phyloP scores from a whole-genome alignment of 306 rosid genomes.

The Neltuma alba region DNA sequence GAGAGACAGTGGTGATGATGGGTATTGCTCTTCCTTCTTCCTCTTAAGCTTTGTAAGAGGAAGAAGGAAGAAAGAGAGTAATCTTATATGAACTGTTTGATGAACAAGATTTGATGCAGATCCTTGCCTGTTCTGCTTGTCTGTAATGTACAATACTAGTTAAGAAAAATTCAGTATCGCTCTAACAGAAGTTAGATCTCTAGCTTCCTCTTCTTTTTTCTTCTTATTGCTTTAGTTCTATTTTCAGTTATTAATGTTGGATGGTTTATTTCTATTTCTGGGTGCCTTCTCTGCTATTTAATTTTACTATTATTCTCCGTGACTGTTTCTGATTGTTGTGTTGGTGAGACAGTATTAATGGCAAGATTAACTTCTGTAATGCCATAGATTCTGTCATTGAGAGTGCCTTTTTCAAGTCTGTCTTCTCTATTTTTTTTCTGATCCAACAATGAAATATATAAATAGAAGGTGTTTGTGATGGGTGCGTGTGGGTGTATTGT shows the following conservation, averaged over 20 bases:
- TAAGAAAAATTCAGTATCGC: conserved; percentile 24
- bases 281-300: neutral
- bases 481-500: too few species aligned
- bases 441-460: neutral
- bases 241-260: neutral
- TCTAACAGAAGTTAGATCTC: conserved; percentile 35
- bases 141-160: conserved; percentile 22
- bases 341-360: neutral
- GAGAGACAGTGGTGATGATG: conserved; percentile 31
- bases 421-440: neutral
- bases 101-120: conserved; percentile 18
- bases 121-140: conserved; percentile 8
- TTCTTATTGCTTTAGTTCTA: neutral
- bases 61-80: neutral
- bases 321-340: neutral
- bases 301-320: neutral
- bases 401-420: neutral
- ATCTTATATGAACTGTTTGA: conserved; percentile 18
- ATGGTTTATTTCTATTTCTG: neutral
- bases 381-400: neutral
- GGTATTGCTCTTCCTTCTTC: conserved; percentile 6
- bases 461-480: neutral
- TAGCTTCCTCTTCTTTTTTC: neutral
- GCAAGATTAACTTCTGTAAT: neutral
- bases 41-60: neutral